Percentiles rank a stretch among this genome's conserved stretches.
These are phyloP conservation scores for Heliocybe sulcata DNA, from an alignment of 1,284 basidiomycete genomes.

Conservation along the genomic window DNA sequence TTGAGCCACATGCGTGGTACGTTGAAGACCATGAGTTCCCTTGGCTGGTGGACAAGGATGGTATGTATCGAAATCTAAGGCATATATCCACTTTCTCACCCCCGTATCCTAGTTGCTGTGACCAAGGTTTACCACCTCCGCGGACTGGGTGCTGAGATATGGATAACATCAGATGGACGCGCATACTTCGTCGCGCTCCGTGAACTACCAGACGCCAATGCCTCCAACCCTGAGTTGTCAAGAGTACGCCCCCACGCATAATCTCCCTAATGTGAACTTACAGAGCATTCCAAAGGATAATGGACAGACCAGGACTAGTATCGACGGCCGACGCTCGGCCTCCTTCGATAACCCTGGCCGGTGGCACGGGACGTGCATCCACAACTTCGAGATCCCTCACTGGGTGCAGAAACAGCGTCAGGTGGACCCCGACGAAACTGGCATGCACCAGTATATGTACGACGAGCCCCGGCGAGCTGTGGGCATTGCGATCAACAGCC, in stretches of 20 bases:
- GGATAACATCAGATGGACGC: conserved; percentile 77
- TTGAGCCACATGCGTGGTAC: conserved; percentile 56
- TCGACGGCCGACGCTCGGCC: neutral
- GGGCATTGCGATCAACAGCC: conserved; percentile 68
- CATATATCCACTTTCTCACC: neutral
- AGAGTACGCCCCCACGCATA: neutral
- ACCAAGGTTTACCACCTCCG: conserved; percentile 50
- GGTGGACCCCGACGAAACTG: conserved; percentile 36
- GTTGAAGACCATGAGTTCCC: conserved; percentile 62
- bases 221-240: neutral
- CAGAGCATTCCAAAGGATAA: neutral
- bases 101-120: conserved; percentile 42
- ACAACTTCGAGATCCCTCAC: conserved; percentile 59
- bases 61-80: conserved; percentile 29
- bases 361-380: conserved; percentile 66
- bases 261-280: neutral
- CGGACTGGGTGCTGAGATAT: conserved; percentile 59
- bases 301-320: neutral
- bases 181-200: conserved; percentile 68
- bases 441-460: conserved; percentile 32
- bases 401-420: conserved; percentile 69
- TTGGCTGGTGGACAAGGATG: conserved; percentile 67
- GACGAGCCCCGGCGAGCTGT: conserved; percentile 61
- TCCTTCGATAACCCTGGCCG: conserved; percentile 10
- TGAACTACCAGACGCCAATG: conserved; percentile 18